Conservation (phyloP, 2,329 filamentous ascomycete genomes). For the Pseudocercospora fijiensis region DNA sequence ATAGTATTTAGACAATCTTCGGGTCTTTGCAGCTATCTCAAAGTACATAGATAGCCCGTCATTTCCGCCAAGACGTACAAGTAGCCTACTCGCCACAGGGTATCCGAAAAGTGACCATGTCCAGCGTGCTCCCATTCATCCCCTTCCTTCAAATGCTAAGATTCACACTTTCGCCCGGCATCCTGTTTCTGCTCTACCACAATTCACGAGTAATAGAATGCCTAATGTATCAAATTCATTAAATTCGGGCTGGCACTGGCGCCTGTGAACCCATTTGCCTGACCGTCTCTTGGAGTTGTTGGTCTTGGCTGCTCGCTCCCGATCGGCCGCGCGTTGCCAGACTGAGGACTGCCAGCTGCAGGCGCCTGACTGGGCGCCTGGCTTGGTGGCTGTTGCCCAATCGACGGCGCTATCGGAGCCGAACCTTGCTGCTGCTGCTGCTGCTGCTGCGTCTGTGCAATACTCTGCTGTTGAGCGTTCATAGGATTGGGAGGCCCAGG, state of each 20-base stretch:
- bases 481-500: slow-evolving; percentile 14
- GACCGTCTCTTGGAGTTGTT: slow-evolving; percentile 31
- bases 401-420: neutral
- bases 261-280: slow-evolving; percentile 29
- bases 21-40: neutral
- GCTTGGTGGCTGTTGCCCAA: neutral
- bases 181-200: neutral
- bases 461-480: slow-evolving; percentile 5
- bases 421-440: neutral
- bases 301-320: slow-evolving; percentile 25
- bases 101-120: slow-evolving; percentile 1
- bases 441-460: slow-evolving; percentile 16
- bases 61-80: neutral
- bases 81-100: slow-evolving; percentile 6
- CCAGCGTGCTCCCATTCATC: neutral
- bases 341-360: slow-evolving; percentile 18
- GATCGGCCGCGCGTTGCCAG: slow-evolving; percentile 17
- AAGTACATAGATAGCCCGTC: neutral
- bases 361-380: slow-evolving; percentile 1
- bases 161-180: neutral
- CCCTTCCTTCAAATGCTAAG: neutral
- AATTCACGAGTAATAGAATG: neutral
- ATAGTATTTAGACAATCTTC: no score
- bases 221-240: slow-evolving; percentile 48
- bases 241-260: slow-evolving; percentile 51